Conservation (phyloP, 2,329 filamentous ascomycete genomes). For the Iodosphaeria phyllophila region DNA sequence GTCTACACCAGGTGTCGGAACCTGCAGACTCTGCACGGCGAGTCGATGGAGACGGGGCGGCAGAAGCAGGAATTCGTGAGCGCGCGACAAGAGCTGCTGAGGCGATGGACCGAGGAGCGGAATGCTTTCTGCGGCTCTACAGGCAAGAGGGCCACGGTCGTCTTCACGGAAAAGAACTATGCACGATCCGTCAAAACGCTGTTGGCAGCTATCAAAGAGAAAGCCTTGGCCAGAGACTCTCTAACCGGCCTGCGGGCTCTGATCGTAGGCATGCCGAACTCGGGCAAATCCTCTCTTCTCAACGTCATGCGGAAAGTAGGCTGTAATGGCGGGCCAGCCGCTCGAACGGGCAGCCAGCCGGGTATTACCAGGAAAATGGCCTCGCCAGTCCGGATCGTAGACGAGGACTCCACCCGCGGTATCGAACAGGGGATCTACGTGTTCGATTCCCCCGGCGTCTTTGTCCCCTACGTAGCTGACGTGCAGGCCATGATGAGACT, state of each 20-base stretch:
- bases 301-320: constrained; percentile 64
- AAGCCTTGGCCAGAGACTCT: constrained; percentile 30
- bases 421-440: constrained; percentile 54
- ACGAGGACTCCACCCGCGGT: constrained; percentile 9
- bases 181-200: constrained; percentile 17
- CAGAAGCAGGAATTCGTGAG: constrained; percentile 9
- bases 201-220: constrained; percentile 28
- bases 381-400: constrained; percentile 60
- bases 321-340: constrained; percentile 43
- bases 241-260: constrained; percentile 73
- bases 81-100: constrained; percentile 7
- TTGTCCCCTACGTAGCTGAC: constrained; percentile 76
- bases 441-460: constrained; percentile 86
- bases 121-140: constrained; percentile 3
- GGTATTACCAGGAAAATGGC: constrained; percentile 78
- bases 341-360: constrained; percentile 68
- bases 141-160: constrained; percentile 9
- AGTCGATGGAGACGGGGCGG: constrained; percentile 7
- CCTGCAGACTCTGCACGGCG: constrained; percentile 57
- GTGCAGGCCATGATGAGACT: constrained; percentile 86
- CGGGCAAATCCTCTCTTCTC: constrained; percentile 87
- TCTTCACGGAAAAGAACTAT: constrained; percentile 25
- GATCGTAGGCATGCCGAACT: constrained; percentile 94
- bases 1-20: constrained; percentile 95
- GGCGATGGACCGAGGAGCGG: constrained; percentile 6